Evolutionary conservation across 805 yeast species (phyloP), one percentile per base, ranked within the genome.

Genomic region (Suhomyces vadensis): DNA sequence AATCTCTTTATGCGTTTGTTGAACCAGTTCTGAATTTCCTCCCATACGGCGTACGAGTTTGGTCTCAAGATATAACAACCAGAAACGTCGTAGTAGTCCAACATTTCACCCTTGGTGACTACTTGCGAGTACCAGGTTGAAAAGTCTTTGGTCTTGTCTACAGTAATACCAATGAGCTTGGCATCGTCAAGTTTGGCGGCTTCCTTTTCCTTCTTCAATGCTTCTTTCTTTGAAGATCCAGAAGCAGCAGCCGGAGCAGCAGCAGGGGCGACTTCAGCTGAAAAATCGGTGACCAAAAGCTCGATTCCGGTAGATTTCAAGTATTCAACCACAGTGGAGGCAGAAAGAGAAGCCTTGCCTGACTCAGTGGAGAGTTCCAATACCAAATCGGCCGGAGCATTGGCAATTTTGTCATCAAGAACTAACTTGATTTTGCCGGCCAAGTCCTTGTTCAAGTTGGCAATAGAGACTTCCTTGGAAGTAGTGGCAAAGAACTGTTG

Each of bases 31-130:
- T 91, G 98, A 61, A 94, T 92, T 49, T 76, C 72, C 75, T 94
- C 99, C 99, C 99, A 94, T 48, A 94, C 82, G 47, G 83, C 73
- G 68, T 89, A 94, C 7, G 98, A 91, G 56, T 91, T 87, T 44
- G 99, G 99, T 71, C 97, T 85, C 77, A 94, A 75, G 60, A 94
- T 94, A 69, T 94, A 94, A 76, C 99, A 94, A 57, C 99, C 99
- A 41, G 97, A 90, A 41, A 94, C 98, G 64, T 95, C 99, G 64
- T 94, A 94, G 76, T 94, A 94, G 66, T 95, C 99, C 59, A 94
- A 78, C 96, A 95, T 88, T 70, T 94, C 99, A 70, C 97, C 95
- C 73, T 94, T 94, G 60, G 95, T 87, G 54, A 91, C 78, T 47
- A 95, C 85, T 75, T 94, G 99, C 58, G 91, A 91, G 74, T 94